Evolutionary conservation across 2,329 filamentous ascomycete genomes (phyloP).

Genomic region (Fulvia fulva): DNA sequence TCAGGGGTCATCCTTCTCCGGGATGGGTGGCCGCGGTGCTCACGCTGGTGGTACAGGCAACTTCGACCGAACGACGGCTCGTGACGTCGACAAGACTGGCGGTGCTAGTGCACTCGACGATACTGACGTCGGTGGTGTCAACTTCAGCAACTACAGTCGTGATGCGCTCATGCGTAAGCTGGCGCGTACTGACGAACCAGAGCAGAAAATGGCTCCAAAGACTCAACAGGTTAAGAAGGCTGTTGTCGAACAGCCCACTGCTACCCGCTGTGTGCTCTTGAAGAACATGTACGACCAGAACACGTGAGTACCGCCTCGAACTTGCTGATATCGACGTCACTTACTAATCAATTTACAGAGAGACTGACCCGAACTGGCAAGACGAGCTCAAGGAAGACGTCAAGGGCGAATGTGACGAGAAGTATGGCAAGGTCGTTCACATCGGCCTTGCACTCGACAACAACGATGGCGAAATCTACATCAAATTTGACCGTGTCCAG

Average conservation of each 20-base stretch:
- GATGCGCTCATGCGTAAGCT: slow-evolving; percentile 98
- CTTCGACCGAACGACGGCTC: slow-evolving; percentile 79
- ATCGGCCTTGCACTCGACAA: slow-evolving; percentile 75
- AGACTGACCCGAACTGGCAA: slow-evolving; percentile 78
- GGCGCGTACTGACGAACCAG: slow-evolving; percentile 84
- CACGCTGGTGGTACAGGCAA: slow-evolving; percentile 70
- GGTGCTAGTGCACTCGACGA: slow-evolving; percentile 95
- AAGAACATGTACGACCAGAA: slow-evolving; percentile 93
- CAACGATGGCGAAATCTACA: slow-evolving; percentile 94
- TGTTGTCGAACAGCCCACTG: slow-evolving; percentile 76
- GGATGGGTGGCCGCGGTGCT: slow-evolving; percentile 79
- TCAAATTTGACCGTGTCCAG: slow-evolving; percentile 95
- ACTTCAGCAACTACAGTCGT: slow-evolving; percentile 99
- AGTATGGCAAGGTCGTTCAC: slow-evolving; percentile 97
- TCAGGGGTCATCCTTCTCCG: slow-evolving; percentile 74
- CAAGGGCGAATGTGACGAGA: slow-evolving; percentile 83
- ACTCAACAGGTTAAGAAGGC: slow-evolving; percentile 58
- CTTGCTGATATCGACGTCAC: neutral
- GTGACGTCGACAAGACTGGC: slow-evolving; percentile 79
- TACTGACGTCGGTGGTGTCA: slow-evolving; percentile 94
- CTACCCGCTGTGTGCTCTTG: slow-evolving; percentile 87
- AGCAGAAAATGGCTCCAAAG: slow-evolving; percentile 59
- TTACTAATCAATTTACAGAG: slow-evolving; percentile 49
- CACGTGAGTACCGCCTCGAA: slow-evolving; percentile 61
- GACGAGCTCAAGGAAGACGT: slow-evolving; percentile 95